phyloP scores from a whole-genome alignment of 2,329 filamentous ascomycete species.

The Ascochyta fabae region DNA sequence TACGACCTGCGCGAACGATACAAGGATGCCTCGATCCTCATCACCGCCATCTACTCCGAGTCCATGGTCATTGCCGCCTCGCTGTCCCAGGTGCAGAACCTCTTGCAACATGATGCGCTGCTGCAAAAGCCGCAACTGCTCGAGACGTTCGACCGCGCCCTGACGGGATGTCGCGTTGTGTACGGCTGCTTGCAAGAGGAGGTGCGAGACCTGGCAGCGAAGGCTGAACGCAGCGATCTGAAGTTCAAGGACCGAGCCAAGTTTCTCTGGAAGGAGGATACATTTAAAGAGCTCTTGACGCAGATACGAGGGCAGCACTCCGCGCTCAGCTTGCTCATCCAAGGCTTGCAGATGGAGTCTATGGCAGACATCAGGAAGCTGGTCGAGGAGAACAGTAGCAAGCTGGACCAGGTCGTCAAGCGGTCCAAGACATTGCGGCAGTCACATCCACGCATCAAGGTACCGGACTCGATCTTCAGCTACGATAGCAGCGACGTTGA shows the following conservation, averaged over 20 bases:
- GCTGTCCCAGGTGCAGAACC: constrained; percentile 39
- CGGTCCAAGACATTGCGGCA: constrained; percentile 35
- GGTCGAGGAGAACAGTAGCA: constrained; percentile 37
- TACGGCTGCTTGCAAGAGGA: constrained; percentile 44
- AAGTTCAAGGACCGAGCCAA: constrained; percentile 35
- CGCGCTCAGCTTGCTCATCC: constrained; percentile 41
- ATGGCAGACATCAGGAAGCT: constrained; percentile 41
- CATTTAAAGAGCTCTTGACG: constrained; percentile 43
- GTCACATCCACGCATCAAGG: constrained; percentile 36
- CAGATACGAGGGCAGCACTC: constrained; percentile 46
- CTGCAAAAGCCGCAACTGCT: constrained; percentile 37
- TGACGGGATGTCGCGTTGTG: constrained; percentile 43
- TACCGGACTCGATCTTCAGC: constrained; percentile 38
- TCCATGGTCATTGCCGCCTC: constrained; percentile 44
- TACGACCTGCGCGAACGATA: constrained; percentile 40
- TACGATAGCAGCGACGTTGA: constrained; percentile 3
- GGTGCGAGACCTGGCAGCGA: constrained; percentile 32
- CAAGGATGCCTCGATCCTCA: constrained; percentile 40
- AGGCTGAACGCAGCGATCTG: constrained; percentile 29
- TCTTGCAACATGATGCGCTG: constrained; percentile 38
- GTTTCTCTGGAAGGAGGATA: constrained; percentile 43
- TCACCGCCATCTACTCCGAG: constrained; percentile 44
- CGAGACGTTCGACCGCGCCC: constrained; percentile 40
- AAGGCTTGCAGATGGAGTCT: constrained; percentile 46
- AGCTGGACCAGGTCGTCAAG: constrained; percentile 35